Conservation (phyloP, 805 yeast species). For the Pichia pseudocactophila region DNA sequence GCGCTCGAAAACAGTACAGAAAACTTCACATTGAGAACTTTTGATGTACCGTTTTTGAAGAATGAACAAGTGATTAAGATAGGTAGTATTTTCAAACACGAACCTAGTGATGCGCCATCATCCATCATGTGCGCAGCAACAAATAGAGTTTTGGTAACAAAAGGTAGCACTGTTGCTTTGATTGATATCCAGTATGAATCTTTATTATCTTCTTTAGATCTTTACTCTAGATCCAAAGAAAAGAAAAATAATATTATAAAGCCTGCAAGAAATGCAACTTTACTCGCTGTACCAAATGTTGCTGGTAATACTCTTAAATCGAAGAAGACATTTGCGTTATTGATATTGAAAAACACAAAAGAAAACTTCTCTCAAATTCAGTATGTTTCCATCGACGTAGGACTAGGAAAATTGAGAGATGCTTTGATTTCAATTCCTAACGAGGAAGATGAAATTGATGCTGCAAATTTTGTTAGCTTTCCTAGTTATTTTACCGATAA, state of each 20-base stretch:
- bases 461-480: slow-evolving; percentile 12
- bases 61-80: slow-evolving; percentile 24
- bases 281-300: slow-evolving; percentile 29
- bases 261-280: slow-evolving; percentile 22
- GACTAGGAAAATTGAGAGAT: slow-evolving; percentile 59
- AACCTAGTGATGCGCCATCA: slow-evolving; percentile 19
- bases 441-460: slow-evolving; percentile 4
- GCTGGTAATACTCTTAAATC: slow-evolving; percentile 36
- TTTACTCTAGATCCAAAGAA: slow-evolving; percentile 24
- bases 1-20: slow-evolving; percentile 14
- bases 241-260: slow-evolving; percentile 10
- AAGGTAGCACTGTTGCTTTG: slow-evolving; percentile 32
- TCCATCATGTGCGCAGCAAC: slow-evolving; percentile 35
- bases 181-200: slow-evolving; percentile 38
- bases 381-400: slow-evolving; percentile 46
- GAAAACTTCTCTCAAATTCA: slow-evolving; percentile 37
- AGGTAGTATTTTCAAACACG: slow-evolving; percentile 19
- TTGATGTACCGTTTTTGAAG: slow-evolving; percentile 26
- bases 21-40: slow-evolving; percentile 16
- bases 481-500: slow-evolving; percentile 17
- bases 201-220: slow-evolving; percentile 24
- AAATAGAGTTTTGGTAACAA: slow-evolving; percentile 38
- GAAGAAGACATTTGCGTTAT: slow-evolving; percentile 34
- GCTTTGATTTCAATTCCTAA: slow-evolving; percentile 49
- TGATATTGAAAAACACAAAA: slow-evolving; percentile 32